phyloP scores from a whole-genome alignment of 202 grass and related monocot species.

The Dendrocalamus latiflorus region DNA sequence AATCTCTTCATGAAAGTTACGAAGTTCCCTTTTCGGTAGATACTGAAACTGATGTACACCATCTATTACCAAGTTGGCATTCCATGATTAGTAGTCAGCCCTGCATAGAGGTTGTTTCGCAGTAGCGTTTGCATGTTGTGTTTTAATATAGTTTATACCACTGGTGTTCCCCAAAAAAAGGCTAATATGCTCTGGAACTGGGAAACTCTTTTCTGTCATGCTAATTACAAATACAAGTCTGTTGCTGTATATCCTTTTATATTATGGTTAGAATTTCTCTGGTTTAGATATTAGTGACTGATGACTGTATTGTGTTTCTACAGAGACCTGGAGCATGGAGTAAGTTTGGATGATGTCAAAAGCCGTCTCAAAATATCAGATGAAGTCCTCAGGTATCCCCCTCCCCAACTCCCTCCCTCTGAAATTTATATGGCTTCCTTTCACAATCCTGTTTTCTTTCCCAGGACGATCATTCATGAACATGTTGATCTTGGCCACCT shows the following conservation, averaged over 20 bases:
- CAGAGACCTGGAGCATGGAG: slow-evolving; percentile 66
- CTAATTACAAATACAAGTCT: not conserved
- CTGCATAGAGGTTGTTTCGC: not conserved
- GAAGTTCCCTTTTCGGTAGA: not conserved
- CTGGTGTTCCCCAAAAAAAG: not conserved
- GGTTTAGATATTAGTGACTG: not conserved
- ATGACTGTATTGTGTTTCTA: slow-evolving; percentile 19
- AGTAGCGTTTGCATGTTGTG: not conserved
- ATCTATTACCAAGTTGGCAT: not conserved
- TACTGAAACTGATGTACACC: not conserved
- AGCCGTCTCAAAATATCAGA: slow-evolving; percentile 44
- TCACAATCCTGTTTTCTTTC: slow-evolving; percentile 11
- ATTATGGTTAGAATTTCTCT: not conserved
- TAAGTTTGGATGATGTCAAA: slow-evolving; percentile 43
- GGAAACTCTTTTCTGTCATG: not conserved
- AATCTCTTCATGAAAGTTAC: not conserved
- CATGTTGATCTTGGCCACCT: slow-evolving; percentile 54
- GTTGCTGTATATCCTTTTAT: not conserved
- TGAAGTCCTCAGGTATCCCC: slow-evolving; percentile 46
- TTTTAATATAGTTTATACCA: not conserved
- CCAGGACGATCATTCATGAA: slow-evolving; percentile 43
- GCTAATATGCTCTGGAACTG: not conserved
- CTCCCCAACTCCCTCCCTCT: too few relatives aligned
- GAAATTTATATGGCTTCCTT: not conserved
- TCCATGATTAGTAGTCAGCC: not conserved